phyloP scores from a whole-genome alignment of 1,139 yeast genomes.

The Neolecta irregularis region DNA sequence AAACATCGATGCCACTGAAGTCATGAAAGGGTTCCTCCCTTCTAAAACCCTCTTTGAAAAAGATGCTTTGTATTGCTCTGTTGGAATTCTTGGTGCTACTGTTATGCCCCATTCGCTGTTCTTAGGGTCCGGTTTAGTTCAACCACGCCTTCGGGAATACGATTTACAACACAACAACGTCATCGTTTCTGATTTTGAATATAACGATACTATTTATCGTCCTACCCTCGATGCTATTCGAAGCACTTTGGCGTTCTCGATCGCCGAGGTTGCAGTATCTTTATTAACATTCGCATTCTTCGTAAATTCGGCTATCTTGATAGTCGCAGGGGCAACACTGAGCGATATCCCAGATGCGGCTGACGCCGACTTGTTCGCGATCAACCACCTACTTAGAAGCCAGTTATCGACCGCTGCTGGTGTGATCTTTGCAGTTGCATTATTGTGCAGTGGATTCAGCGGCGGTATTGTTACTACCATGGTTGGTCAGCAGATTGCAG shows the following conservation, averaged over 20 bases:
- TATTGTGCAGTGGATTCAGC: slow-evolving; percentile 89
- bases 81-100: slow-evolving; percentile 91
- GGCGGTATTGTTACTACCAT: slow-evolving; percentile 97
- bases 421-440: slow-evolving; percentile 75
- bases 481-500: slow-evolving; percentile 93
- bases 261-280: slow-evolving; percentile 60
- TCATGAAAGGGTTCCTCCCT: slow-evolving; percentile 56
- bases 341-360: slow-evolving; percentile 55
- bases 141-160: slow-evolving; percentile 69
- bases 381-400: slow-evolving; percentile 54
- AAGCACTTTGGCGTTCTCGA: slow-evolving; percentile 54
- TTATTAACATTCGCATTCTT: slow-evolving; percentile 67
- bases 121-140: slow-evolving; percentile 85
- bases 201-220: slow-evolving; percentile 29
- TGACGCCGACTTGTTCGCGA: slow-evolving; percentile 75
- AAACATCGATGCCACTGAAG: slow-evolving; percentile 35
- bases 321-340: slow-evolving; percentile 73
- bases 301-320: slow-evolving; percentile 69
- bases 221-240: slow-evolving; percentile 62
- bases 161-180: slow-evolving; percentile 49
- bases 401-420: slow-evolving; percentile 89
- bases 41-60: slow-evolving; percentile 54
- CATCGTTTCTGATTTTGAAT: slow-evolving; percentile 24
- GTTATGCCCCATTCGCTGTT: slow-evolving; percentile 95
- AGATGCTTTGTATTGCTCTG: slow-evolving; percentile 68